Percentiles rank a stretch among this genome's conserved stretches.
phyloP scores from a whole-genome alignment of 345 rosid genomes.

The Luvunga scandens region DNA sequence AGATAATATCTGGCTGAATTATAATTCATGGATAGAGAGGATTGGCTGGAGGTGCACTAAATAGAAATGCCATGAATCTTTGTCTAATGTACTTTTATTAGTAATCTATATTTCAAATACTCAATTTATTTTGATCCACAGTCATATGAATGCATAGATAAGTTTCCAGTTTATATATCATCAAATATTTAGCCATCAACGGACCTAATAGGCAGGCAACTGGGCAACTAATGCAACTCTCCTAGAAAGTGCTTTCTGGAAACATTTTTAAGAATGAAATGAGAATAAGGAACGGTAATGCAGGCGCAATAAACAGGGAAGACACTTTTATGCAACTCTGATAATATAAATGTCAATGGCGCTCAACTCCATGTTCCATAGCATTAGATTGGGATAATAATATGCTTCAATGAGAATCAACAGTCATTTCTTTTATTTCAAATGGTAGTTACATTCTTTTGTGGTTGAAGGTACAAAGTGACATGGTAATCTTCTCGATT shows the following conservation, averaged over 20 bases:
- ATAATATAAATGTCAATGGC: too few relatives aligned
- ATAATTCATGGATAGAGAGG: neutral
- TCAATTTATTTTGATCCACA: neutral
- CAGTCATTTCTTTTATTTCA: slow-evolving; percentile 22
- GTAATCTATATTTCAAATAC: neutral
- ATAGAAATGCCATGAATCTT: neutral
- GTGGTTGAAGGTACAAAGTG: neutral
- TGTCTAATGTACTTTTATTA: neutral
- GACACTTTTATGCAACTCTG: too few relatives aligned
- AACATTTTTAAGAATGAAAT: neutral
- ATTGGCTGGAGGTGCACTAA: neutral
- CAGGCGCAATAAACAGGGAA: neutral
- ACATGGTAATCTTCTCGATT: neutral
- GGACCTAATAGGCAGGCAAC: neutral
- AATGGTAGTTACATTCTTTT: neutral
- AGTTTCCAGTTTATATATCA: neutral
- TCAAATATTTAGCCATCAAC: neutral
- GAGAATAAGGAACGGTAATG: neutral
- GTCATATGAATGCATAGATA: too few relatives aligned
- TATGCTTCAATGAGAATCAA: neutral
- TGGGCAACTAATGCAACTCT: neutral
- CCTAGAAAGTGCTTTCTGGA: neutral
- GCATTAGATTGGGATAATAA: neutral
- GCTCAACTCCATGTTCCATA: neutral
- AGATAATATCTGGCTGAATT: neutral